Percentiles rank a stretch among this genome's conserved stretches.
Evolutionary conservation across 1,139 yeast genomes (phyloP).

Genomic region (Magnusiomyces suaveolens): DNA sequence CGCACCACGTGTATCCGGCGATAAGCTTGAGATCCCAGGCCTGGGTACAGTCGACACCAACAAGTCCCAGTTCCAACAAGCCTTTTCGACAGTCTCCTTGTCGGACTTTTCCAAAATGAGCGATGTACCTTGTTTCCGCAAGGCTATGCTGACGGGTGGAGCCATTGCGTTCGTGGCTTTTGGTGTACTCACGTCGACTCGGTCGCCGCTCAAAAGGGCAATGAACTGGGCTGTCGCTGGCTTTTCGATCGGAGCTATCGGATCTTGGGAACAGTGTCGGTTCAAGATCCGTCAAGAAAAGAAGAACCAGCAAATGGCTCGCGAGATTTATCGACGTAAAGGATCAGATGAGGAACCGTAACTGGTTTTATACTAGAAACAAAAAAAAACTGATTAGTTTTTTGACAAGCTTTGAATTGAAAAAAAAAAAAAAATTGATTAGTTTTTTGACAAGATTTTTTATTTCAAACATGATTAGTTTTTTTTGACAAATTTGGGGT

Average conservation of each 20-base stretch:
- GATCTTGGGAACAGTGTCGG: constrained; percentile 92
- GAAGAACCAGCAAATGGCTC: constrained; percentile 41
- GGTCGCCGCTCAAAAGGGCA: constrained; percentile 52
- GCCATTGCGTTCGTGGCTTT: constrained; percentile 77
- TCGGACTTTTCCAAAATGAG: constrained; percentile 54
- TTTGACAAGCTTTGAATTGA: background rate
- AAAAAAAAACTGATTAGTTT: too few species aligned
- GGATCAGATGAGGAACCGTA: background rate
- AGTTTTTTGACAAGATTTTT: too few species aligned
- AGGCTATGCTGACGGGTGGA: constrained; percentile 79
- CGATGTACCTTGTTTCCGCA: constrained; percentile 79
- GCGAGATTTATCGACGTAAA: constrained; percentile 9
- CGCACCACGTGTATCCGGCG: too few species aligned
- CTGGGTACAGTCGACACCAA: background rate
- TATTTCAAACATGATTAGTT: too few species aligned
- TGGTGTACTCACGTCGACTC: constrained; percentile 51
- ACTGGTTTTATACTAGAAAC: background rate
- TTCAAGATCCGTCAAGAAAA: constrained; percentile 54
- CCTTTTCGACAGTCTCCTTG: constrained; percentile 20
- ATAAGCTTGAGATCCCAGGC: background rate
- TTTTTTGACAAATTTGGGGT: too few species aligned
- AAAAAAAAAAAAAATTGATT: too few species aligned
- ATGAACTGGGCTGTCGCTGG: constrained; percentile 82
- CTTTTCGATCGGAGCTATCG: constrained; percentile 64
- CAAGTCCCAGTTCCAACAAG: constrained; percentile 18